Evolutionary conservation across 805 yeast genomes (phyloP), one percentile per base, ranked within the genome.

Genomic region (Ogataea philodendri): DNA sequence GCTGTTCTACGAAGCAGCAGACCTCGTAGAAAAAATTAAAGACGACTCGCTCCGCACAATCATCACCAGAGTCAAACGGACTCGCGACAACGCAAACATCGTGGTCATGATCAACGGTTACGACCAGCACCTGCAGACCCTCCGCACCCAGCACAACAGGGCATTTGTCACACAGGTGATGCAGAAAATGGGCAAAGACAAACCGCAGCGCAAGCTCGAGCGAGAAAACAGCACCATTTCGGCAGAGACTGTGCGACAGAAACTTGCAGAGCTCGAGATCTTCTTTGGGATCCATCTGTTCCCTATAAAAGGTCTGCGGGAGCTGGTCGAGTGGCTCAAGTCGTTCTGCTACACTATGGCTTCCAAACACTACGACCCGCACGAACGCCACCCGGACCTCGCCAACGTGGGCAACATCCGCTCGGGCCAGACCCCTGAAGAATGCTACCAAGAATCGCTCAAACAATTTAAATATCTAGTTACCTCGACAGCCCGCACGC

Each of bases 381-480:
- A 59, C 22, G 70, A 76, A 41, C 57, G 86, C 43, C 72, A 76
- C 51, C 64, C 67, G 39, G 72, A 71, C 23, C 65, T 76, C 36
- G 69, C 81, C 1, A 76, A 74, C 44, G 56, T 82, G 7, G 79
- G 80, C 4, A 61, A 56, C 2, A 68, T 79, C 8, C 70, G 65
- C 49, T 76, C 84, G 5, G 84, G 84, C 0, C 57, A 63, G 9
- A 72, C 69, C 46, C 47, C 62, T 3, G 57, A 59, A 15, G 74
- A 73, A 26, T 68, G 78, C 0, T 72, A 67, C 46, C 44, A 66
- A 4, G 71, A 72, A 44, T 67, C 78, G 36, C 44, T 82, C 17
- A 66, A 70, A 33, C 81, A 80, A 38, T 68, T 83, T 44, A 76
- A 74, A 36, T 62, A 68, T 44, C 68, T 82, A 69, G 78, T 84